These are phyloP conservation scores for Penicillium sp. DNA, from an alignment of 2,329 filamentous ascomycete genomes.

Conservation along the genomic window DNA sequence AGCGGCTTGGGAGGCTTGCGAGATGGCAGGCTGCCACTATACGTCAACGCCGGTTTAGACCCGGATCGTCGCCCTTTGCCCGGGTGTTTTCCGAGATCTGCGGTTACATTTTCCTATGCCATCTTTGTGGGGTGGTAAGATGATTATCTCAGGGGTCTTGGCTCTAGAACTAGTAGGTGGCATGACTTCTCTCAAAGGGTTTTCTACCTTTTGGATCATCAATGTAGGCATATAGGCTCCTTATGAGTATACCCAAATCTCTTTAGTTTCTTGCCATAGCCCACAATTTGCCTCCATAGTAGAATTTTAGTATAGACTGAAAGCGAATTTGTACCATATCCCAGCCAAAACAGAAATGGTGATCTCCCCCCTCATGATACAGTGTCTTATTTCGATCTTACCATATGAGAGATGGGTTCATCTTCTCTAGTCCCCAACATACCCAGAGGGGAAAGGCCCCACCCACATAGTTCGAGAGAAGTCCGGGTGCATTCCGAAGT, in stretches of 20 bases:
- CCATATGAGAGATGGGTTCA: background rate
- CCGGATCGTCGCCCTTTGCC: slow-evolving; percentile 13
- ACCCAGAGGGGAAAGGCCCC: background rate
- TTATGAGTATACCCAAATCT: background rate
- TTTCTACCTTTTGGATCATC: background rate
- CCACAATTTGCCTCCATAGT: background rate
- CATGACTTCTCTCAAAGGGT: background rate
- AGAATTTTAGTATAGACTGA: background rate
- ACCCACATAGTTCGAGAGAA: background rate
- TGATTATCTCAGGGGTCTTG: background rate
- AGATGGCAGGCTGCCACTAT: slow-evolving; percentile 14
- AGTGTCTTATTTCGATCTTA: too few relatives aligned
- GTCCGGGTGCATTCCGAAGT: slow-evolving; percentile 1
- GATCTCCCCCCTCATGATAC: background rate
- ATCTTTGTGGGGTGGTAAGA: background rate
- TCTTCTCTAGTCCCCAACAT: background rate
- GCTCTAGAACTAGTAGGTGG: background rate
- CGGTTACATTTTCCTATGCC: background rate
- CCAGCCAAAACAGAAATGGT: too few relatives aligned
- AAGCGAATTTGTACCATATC: background rate
- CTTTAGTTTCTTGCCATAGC: background rate
- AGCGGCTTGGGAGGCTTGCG: slow-evolving; percentile 17
- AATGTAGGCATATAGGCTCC: background rate
- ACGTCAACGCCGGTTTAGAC: slow-evolving; percentile 29
- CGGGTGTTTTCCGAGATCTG: slow-evolving; percentile 27